A percentile compares a stretch with the other conserved stretches of the same genome.
phyloP scores from a whole-genome alignment of 83 land plant genomes.

The Larix sibirica region DNA sequence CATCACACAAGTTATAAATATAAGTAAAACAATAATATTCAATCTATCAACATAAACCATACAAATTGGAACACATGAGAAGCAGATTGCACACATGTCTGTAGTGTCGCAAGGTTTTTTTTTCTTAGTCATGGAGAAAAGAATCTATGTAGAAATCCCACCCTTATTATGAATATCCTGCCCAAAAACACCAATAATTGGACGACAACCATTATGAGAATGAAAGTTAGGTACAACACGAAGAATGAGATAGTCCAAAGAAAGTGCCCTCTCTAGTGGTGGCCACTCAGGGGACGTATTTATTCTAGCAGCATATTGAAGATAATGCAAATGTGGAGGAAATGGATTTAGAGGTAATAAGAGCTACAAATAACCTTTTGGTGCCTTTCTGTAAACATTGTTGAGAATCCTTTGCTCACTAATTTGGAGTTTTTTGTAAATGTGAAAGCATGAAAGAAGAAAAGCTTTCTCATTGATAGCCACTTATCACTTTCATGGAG shows the following conservation, averaged over 20 bases:
- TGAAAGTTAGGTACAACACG: constrained; percentile 86
- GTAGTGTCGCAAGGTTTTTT: constrained; percentile 71
- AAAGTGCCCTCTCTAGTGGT: constrained; percentile 78
- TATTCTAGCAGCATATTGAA: constrained; percentile 91
- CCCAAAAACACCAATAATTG: constrained; percentile 86
- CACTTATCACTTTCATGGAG: constrained; percentile 79
- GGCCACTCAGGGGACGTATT: constrained; percentile 91
- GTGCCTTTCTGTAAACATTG: constrained; percentile 18
- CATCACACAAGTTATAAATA: background rate
- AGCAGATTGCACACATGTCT: constrained; percentile 58
- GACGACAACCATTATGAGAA: constrained; percentile 84
- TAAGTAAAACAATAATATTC: background rate
- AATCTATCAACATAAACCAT: background rate
- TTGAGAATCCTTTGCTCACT: constrained; percentile 83
- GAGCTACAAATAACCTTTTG: constrained; percentile 81
- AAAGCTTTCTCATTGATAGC: constrained; percentile 53
- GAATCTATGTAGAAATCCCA: constrained; percentile 62
- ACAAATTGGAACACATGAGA: background rate
- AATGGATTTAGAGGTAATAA: constrained; percentile 54
- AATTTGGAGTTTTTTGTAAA: constrained; percentile 66
- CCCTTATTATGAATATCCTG: constrained; percentile 55
- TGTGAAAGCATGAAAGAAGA: constrained; percentile 50
- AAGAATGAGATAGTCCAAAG: constrained; percentile 90
- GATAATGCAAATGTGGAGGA: constrained; percentile 67
- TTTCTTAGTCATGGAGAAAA: constrained; percentile 75